Evolutionary conservation across 192 early-diverging fungal genomes (phyloP).

Genomic region (Coemansia sp.): DNA sequence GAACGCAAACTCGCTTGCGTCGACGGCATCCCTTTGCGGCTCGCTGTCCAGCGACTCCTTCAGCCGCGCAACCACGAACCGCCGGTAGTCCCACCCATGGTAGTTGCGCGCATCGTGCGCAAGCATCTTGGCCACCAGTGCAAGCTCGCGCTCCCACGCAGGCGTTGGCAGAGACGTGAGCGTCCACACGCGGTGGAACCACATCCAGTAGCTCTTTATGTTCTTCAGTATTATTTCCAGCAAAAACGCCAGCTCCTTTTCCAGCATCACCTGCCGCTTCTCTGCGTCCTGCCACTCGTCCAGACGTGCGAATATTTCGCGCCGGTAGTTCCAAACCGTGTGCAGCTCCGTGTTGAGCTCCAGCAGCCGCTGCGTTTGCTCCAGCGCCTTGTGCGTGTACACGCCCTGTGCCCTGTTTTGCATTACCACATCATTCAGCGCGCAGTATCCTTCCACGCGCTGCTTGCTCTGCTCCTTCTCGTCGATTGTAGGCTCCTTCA

Average conservation of each 20-base stretch:
- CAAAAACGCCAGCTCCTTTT: slow-evolving; percentile 73
- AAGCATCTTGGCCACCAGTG: slow-evolving; percentile 75
- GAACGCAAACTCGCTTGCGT: slow-evolving; percentile 77
- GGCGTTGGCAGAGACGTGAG: slow-evolving; percentile 73
- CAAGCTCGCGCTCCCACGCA: slow-evolving; percentile 77
- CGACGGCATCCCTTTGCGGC: slow-evolving; percentile 16
- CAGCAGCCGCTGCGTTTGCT: slow-evolving; percentile 69
- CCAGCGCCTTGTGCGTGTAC: slow-evolving; percentile 57
- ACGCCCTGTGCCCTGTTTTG: slow-evolving; percentile 13
- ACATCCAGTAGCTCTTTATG: slow-evolving; percentile 98
- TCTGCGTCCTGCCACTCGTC: slow-evolving; percentile 17
- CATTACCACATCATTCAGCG: slow-evolving; percentile 37
- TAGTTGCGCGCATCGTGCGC: slow-evolving; percentile 92
- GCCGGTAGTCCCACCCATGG: slow-evolving; percentile 98
- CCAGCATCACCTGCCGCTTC: slow-evolving; percentile 16
- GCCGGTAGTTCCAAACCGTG: slow-evolving; percentile 92
- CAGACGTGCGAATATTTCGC: slow-evolving; percentile 60
- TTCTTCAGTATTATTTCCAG: slow-evolving; percentile 70
- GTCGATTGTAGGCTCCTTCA: slow-evolving; percentile 26
- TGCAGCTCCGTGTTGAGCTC: slow-evolving; percentile 89
- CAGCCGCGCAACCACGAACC: slow-evolving; percentile 68
- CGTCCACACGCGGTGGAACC: slow-evolving; percentile 94
- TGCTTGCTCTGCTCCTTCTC: slow-evolving; percentile 34
- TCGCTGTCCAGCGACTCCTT: slow-evolving; percentile 18
- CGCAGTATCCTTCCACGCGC: slow-evolving; percentile 42